phyloP scores from a whole-genome alignment of 1,284 basidiomycete species.

The Cryptococcus neoformans region DNA sequence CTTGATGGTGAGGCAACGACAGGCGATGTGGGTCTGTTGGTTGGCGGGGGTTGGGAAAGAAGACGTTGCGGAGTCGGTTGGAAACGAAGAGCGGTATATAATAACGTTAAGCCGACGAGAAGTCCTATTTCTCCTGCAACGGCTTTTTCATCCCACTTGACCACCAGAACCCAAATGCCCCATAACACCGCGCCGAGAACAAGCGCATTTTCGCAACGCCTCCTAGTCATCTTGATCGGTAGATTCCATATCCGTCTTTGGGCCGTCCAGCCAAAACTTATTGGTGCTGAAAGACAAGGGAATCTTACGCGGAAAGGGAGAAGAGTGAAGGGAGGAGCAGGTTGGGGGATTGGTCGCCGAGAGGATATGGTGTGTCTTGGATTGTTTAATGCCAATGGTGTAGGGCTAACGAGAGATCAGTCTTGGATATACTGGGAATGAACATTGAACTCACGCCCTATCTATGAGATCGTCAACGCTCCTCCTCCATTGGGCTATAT shows the following conservation, averaged over 20 bases:
- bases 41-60: conserved; percentile 5
- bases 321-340: conserved; percentile 19
- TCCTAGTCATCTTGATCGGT: conserved; percentile 27
- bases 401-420: not conserved
- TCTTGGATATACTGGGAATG: no score
- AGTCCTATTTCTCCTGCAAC: conserved; percentile 38
- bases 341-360: conserved; percentile 1
- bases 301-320: conserved; percentile 19
- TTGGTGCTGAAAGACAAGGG: not conserved
- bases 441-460: not conserved
- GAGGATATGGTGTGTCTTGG: not conserved
- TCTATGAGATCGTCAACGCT: conserved; percentile 4
- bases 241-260: conserved; percentile 5
- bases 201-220: conserved; percentile 36
- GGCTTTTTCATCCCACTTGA: conserved; percentile 38
- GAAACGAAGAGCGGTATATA: conserved; percentile 22
- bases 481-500: conserved; percentile 1
- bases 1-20: not conserved
- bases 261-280: conserved; percentile 5
- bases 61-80: conserved; percentile 10
- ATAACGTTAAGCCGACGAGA: conserved; percentile 25
- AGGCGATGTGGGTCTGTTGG: conserved; percentile 9
- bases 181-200: conserved; percentile 32
- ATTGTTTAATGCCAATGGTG: not conserved
- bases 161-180: conserved; percentile 30